Conservation (phyloP, 148 eudicot genomes). For the Rhododendron griersonianum region DNA sequence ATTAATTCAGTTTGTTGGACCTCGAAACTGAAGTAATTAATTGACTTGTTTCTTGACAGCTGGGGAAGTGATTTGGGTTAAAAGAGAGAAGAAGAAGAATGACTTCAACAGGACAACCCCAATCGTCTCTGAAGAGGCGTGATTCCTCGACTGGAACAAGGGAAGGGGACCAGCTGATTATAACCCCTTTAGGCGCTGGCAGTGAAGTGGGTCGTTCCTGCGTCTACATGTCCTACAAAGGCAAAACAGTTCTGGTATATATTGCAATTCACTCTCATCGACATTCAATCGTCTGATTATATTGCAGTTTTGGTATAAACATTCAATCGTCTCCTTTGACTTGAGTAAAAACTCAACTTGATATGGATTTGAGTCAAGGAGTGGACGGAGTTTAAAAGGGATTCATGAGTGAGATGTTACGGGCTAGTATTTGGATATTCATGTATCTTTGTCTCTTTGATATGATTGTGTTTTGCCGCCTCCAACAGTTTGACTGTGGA, state of each 20-base stretch:
- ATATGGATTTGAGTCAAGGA: background rate
- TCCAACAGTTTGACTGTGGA: conserved; percentile 83
- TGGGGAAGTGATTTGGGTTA: background rate
- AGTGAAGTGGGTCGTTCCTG: conserved; percentile 96
- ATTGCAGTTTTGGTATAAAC: too few species aligned
- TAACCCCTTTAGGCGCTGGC: conserved; percentile 91
- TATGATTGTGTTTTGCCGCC: background rate
- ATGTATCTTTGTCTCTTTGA: background rate
- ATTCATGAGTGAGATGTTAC: background rate
- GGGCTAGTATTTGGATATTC: background rate
- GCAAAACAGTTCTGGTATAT: conserved; percentile 73
- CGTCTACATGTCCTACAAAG: conserved; percentile 77
- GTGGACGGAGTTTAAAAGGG: background rate
- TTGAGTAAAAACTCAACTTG: background rate
- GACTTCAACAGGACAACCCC: conserved; percentile 59
- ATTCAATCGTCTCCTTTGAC: background rate
- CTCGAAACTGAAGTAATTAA: too few species aligned
- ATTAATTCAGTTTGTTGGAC: too few species aligned
- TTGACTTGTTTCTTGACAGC: background rate
- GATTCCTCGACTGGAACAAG: conserved; percentile 39
- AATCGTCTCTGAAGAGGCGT: conserved; percentile 51
- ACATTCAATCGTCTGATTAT: too few species aligned
- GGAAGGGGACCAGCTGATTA: conserved; percentile 72
- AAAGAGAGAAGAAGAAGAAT: conserved; percentile 22
- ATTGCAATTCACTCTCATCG: background rate